Percentiles rank a stretch among this genome's conserved stretches.
These are phyloP conservation scores for Hypoxylon sp. DNA, from an alignment of 2,329 filamentous ascomycete genomes.

Conservation along the genomic window DNA sequence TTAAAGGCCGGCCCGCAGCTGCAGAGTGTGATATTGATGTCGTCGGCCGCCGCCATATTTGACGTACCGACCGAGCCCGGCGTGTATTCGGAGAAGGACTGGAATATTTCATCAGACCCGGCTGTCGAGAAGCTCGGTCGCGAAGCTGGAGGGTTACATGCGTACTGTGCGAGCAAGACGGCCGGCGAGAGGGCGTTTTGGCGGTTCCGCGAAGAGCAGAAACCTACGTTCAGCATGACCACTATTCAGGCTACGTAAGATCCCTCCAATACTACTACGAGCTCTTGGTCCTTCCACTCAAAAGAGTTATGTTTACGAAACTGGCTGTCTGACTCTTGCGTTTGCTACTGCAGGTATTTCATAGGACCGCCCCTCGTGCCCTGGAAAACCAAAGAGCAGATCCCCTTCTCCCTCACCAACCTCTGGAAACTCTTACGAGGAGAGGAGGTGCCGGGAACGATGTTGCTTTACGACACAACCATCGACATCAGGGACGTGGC, in stretches of 20 bases:
- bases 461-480: slow-evolving; percentile 42
- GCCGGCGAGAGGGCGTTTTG: slow-evolving; percentile 47
- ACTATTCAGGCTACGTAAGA: slow-evolving; percentile 47
- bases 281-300: background rate
- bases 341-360: slow-evolving; percentile 41
- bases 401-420: slow-evolving; percentile 42
- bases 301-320: background rate
- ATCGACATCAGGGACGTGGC: slow-evolving; percentile 49
- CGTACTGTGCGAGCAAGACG: slow-evolving; percentile 49
- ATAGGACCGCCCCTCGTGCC: slow-evolving; percentile 48
- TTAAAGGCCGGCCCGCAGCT: slow-evolving; percentile 39
- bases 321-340: background rate
- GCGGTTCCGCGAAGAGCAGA: slow-evolving; percentile 43
- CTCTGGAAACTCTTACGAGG: slow-evolving; percentile 44
- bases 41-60: slow-evolving; percentile 47
- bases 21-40: slow-evolving; percentile 46
- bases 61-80: slow-evolving; percentile 40
- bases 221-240: slow-evolving; percentile 46
- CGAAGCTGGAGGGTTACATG: slow-evolving; percentile 42
- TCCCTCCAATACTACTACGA: background rate
- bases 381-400: slow-evolving; percentile 42
- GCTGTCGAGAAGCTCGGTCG: slow-evolving; percentile 35
- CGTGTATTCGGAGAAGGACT: slow-evolving; percentile 46
- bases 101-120: slow-evolving; percentile 46
- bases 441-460: slow-evolving; percentile 41